Base-by-base conservation (phyloP, 169 alveolate species). In the Theileria parva region DNA sequence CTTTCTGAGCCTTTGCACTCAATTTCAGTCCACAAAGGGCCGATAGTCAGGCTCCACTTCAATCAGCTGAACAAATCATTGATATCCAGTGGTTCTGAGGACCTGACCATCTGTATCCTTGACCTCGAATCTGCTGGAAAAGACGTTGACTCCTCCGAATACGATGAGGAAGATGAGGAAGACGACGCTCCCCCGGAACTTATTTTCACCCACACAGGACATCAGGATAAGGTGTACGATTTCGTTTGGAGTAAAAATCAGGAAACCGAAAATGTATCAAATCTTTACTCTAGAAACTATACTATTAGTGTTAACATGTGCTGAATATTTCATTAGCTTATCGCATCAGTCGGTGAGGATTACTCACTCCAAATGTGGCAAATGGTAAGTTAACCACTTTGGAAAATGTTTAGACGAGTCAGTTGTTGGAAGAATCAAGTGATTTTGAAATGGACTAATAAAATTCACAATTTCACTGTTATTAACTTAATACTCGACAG, bases 271-370 rank as follows among this genome's bases (percentile, higher is more conserved):
- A 71, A 77, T 44, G 89, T 81, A 44, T 21, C 6, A 17, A 30
- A 7, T 13, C 2, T 23, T 25, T 21, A 8, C 55, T 13, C 6
- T 19, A 23, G 48, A 37, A 6, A 37, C n/a, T n/a, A n/a, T n/a
- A n/a, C n/a, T n/a, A n/a, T n/a, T n/a, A n/a, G n/a, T n/a, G n/a
- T n/a, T n/a, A n/a, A n/a, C n/a, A n/a, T n/a, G n/a, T n/a, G n/a
- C 11, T 59, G 8, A 4, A 4, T 32, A 17, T 23, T 25, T 12
- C 21, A 39, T 25, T 69, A 81, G 87, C 73, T 78, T 25, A 55
- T 85, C 55, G 84, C 87, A n/a, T 85, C 91, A 11, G 91, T 67
- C 30, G 91, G 85, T 11, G 87, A 77, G 19, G 91, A 85, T 74
- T 77, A 77, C 76, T 39, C 79, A 32, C 84, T 85, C 34, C 91